Evolutionary conservation across 2,329 filamentous ascomycete species (phyloP), one percentile per base, ranked within the genome.

Genomic region (Parasarocladium wereldwijsianum): DNA sequence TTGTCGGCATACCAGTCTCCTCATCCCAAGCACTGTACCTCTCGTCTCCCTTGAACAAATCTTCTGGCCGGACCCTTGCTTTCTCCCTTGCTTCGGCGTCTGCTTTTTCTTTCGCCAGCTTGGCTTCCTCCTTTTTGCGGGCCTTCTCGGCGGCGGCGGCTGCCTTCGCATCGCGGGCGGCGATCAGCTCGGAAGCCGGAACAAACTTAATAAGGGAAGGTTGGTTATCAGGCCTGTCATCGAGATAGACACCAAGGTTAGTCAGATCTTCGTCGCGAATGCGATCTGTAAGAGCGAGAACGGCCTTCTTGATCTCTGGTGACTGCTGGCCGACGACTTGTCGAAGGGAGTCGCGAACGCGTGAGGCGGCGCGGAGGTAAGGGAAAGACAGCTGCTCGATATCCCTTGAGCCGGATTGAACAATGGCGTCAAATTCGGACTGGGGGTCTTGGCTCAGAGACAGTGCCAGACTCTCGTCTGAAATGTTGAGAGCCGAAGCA

Each of bases 201-300:
- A 73, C 58, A 35, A 74, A 73, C 43, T 73, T 74, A 36, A 93
- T 76, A 18, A 93, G 64, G 1, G 84, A 83, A 0, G 71, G 76
- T 46, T 64, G 65, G 32, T 59, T 60, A 26, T 67, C 68, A n/a
- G 58, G 58, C 29, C 83, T 71, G 44, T 94, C 86, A 46, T 94
- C 86, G 1, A 94, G 72, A 45, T 92, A 92, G 34, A 94, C 78
- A 21, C 78, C 82, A 0, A 92, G 59, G 34, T 86, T 75, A 43
- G 81, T 86, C 8, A 94, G 70, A 33, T 86, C 74, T 8, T 72
- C 64, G 49, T 94, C 82, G 31, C 86, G 79, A 24, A 94, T 70
- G 12, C 69, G 65, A 47, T 93, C 87, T 40, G 79, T 90, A 26
- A 93, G 66, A 0, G 62, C 54, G 2, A 94, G 70, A 21, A 90